Evolutionary conservation across 805 yeast genomes (phyloP), one percentile per base, ranked within the genome.

Genomic region (Sungouiozyma ichnusensis): DNA sequence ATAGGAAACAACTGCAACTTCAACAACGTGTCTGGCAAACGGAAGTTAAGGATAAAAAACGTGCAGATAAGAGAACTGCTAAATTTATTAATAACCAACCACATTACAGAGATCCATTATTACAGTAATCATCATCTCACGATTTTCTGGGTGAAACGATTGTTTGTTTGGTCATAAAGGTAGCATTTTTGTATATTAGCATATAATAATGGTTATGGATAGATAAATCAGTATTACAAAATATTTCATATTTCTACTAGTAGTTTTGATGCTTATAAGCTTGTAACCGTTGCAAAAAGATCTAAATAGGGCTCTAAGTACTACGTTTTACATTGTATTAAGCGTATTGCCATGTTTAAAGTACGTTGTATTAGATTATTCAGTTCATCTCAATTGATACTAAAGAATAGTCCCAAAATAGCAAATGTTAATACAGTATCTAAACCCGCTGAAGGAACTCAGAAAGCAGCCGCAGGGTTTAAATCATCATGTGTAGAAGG

Each of bases 61-160:
- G 64, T 52, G 64, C 63, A 47, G 73, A 65, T 40, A 69, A 71
- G 57, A 69, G 81, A 53, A 83, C 86, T 34, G 79, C 82, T 45
- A 85, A 85, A 63, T 78, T 76, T 59, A 72, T 85, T 64, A 90
- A 90, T 63, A 73, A 81, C 72, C 97, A 92, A 73, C 81, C 85
- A 38, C 87, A 90, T 57, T 86, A 72, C 72, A 76, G 95, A 58
- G 95, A 86, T 59, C 84, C 79, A 62, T 63, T 86, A 48, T 67
- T 86, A 48, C 74, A 70, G 54, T 69, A 45, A 50, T 39, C 39
- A n/a, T 27, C 33, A 27, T 6, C 11, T 7, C 29, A 24, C 29
- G 6, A 24, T 24, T 11, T 24, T 24, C n/a, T n/a, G n/a, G n/a
- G n/a, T n/a, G n/a, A n/a, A n/a, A n/a, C n/a, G n/a, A n/a, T n/a